Percentiles rank a stretch among this genome's conserved stretches.
phyloP scores from a whole-genome alignment of 805 yeast species.

The Kluyveromyces wickerhamii region DNA sequence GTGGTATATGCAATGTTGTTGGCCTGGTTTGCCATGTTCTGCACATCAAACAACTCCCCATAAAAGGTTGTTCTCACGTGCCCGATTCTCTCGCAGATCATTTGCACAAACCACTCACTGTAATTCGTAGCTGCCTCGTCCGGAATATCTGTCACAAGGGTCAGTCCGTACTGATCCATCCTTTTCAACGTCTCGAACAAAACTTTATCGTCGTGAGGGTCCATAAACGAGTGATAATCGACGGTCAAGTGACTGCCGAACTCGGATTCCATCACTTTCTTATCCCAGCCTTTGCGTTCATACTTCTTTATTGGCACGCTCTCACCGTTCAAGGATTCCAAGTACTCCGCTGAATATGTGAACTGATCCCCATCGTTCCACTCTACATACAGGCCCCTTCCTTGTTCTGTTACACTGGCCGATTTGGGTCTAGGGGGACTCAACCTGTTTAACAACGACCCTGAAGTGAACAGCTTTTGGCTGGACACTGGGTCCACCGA shows the following conservation, averaged over 20 bases:
- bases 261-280: slow-evolving; percentile 16
- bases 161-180: slow-evolving; percentile 49
- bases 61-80: slow-evolving; percentile 65
- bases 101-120: slow-evolving; percentile 31
- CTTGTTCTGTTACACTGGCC: slow-evolving; percentile 29
- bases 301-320: slow-evolving; percentile 26
- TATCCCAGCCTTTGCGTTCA: slow-evolving; percentile 38
- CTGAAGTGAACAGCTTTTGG: slow-evolving; percentile 62
- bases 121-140: slow-evolving; percentile 27
- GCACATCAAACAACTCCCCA: slow-evolving; percentile 65
- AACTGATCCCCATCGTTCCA: slow-evolving; percentile 43
- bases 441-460: slow-evolving; percentile 30
- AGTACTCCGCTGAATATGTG: slow-evolving; percentile 38
- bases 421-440: slow-evolving; percentile 30
- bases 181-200: slow-evolving; percentile 36
- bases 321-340: slow-evolving; percentile 35
- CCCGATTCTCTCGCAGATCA: slow-evolving; percentile 50
- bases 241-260: slow-evolving; percentile 23
- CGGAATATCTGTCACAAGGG: slow-evolving; percentile 48
- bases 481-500: slow-evolving; percentile 49
- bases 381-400: slow-evolving; percentile 33
- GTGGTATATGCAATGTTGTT: slow-evolving; percentile 65
- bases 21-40: slow-evolving; percentile 39
- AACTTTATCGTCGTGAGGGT: slow-evolving; percentile 18
- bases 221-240: slow-evolving; percentile 36